Percentiles rank a stretch among this genome's conserved stretches.
These are phyloP conservation scores for Hirschfeldia incana DNA, from an alignment of 345 rosid genomes.

Conservation along the genomic window DNA sequence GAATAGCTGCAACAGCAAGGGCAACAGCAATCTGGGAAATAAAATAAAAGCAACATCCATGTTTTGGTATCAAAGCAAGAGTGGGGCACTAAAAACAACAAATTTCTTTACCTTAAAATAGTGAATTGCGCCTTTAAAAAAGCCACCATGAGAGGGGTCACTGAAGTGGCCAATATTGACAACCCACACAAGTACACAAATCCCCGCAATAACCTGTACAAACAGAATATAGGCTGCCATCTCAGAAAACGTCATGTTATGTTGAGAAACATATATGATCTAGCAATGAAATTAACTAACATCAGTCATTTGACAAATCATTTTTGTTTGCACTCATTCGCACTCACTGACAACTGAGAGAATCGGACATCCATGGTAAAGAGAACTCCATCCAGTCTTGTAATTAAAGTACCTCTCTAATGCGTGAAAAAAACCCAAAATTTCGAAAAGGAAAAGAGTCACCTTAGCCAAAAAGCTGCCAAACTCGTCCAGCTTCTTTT, in stretches of 20 bases:
- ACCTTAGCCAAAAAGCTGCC: conserved; percentile 99
- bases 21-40: conserved; percentile 93
- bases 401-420: neutral
- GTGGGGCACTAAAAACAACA: neutral
- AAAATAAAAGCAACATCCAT: conserved; percentile 34
- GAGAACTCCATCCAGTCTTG: conserved; percentile 10
- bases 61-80: conserved; percentile 14
- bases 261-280: conserved; percentile 1
- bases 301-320: conserved; percentile 10
- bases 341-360: conserved; percentile 11
- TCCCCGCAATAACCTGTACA: conserved; percentile 93
- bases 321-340: neutral
- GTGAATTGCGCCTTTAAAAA: conserved; percentile 94
- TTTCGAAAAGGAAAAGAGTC: conserved; percentile 15
- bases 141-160: conserved; percentile 97
- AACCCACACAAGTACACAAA: conserved; percentile 93
- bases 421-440: neutral
- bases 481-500: conserved; percentile 98
- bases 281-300: conserved; percentile 1
- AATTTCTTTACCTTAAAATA: conserved; percentile 78
- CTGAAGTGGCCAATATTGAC: conserved; percentile 97
- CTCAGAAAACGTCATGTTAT: conserved; percentile 6
- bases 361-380: conserved; percentile 14
- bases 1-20: conserved; percentile 99
- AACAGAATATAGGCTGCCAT: conserved; percentile 24